Conservation (phyloP, 2,329 filamentous ascomycete genomes). For the Colletotrichum sansevieriae region DNA sequence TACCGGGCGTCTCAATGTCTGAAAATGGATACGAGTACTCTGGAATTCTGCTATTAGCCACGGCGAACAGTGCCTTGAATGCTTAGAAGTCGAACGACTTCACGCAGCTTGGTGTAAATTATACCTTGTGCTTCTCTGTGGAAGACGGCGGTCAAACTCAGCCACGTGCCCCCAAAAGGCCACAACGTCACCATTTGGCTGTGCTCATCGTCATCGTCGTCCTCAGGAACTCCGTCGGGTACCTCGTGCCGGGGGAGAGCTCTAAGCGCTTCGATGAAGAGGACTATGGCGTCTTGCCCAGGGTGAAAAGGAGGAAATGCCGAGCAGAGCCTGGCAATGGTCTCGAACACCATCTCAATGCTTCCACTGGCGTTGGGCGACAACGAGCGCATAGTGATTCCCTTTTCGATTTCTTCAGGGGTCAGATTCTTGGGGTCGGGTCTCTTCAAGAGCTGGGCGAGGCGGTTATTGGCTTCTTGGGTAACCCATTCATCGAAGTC, state of each 20-base stretch:
- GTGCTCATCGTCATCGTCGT: not conserved
- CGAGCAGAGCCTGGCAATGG: not conserved
- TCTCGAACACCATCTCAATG: not conserved
- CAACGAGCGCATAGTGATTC: not conserved
- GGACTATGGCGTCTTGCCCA: not conserved
- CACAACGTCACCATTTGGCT: not conserved
- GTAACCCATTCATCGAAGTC: not conserved
- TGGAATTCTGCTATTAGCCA: not conserved
- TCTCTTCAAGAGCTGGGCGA: not conserved
- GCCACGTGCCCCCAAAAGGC: not conserved
- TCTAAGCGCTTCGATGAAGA: not conserved
- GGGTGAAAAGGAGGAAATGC: not conserved
- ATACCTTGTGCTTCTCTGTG: not conserved
- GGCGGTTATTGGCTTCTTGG: not conserved
- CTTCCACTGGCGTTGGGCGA: not conserved
- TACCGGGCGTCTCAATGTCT: not conserved
- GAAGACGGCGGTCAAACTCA: not conserved
- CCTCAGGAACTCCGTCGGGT: not conserved
- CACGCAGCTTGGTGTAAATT: too few species aligned
- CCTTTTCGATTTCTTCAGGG: not conserved
- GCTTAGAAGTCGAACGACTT: too few species aligned
- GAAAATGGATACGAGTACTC: slow-evolving; percentile 14
- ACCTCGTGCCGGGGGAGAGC: not conserved
- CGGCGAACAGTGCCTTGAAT: not conserved
- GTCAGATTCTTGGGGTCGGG: not conserved